Conservation (phyloP, 1,284 basidiomycete species). For the Pseudozyma pruni region DNA sequence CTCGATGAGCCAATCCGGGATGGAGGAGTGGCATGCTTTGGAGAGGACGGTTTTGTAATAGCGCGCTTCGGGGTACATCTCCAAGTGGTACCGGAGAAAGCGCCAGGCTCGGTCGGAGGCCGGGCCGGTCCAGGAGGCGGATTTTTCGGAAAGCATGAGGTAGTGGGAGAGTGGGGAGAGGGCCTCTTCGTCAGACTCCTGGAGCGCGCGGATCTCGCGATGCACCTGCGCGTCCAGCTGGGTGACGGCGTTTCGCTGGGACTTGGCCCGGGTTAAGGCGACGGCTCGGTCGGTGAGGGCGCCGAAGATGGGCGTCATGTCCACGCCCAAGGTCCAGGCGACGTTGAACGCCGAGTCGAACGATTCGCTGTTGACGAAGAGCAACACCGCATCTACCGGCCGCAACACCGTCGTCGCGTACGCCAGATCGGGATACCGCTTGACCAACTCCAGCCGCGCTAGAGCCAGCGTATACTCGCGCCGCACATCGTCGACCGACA, state of each 20-base stretch:
- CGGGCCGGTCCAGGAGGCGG: conserved; percentile 81
- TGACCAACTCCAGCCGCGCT: conserved; percentile 81
- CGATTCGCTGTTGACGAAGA: conserved; percentile 81
- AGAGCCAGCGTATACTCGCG: conserved; percentile 84
- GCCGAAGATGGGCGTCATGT: conserved; percentile 86
- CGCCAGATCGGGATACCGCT: conserved; percentile 72
- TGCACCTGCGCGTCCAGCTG: conserved; percentile 17
- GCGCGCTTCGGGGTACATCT: conserved; percentile 79
- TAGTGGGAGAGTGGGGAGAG: conserved; percentile 56
- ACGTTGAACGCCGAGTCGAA: conserved; percentile 83
- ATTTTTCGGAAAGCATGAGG: conserved; percentile 51
- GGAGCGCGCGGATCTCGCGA: conserved; percentile 45
- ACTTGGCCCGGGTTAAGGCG: conserved; percentile 40
- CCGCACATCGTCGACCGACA: conserved; percentile 83
- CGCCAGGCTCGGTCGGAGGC: conserved; percentile 85
- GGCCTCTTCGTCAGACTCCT: conserved; percentile 53
- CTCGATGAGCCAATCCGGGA: conserved; percentile 33
- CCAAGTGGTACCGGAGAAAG: conserved; percentile 82
- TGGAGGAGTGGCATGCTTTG: conserved; percentile 6
- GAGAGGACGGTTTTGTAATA: conserved; percentile 74
- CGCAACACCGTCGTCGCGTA: conserved; percentile 48
- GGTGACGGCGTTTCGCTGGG: conserved; percentile 16
- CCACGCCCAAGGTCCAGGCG: conserved; percentile 80
- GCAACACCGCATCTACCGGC: conserved; percentile 76
- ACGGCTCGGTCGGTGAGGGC: conserved; percentile 83